phyloP scores from a whole-genome alignment of 768 basidiomycete species.

The Pluteus cervinus region DNA sequence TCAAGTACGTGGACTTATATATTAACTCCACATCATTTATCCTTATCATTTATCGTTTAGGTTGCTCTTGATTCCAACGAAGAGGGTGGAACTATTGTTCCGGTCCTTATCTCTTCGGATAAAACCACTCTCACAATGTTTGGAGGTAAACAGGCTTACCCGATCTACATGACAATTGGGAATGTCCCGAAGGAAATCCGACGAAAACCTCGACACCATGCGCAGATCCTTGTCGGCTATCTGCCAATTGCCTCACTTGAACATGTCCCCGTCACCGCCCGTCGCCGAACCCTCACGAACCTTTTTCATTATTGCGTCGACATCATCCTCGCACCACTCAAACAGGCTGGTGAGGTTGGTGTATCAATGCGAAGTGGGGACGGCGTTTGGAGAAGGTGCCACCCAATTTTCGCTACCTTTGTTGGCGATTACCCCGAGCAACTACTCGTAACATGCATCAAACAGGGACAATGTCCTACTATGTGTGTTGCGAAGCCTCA shows the following conservation, averaged over 20 bases:
- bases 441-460: no score
- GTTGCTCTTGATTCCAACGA: not conserved
- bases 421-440: no score
- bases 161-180: slow-evolving; percentile 37
- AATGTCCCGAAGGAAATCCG: slow-evolving; percentile 31
- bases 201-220: slow-evolving; percentile 21
- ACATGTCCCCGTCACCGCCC: slow-evolving; percentile 15
- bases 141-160: slow-evolving; percentile 32
- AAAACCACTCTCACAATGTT: slow-evolving; percentile 33
- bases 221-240: slow-evolving; percentile 26
- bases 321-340: no score
- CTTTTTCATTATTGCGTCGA: slow-evolving; percentile 31
- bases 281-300: slow-evolving; percentile 13
- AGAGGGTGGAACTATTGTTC: slow-evolving; percentile 20
- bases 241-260: slow-evolving; percentile 27
- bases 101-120: slow-evolving; percentile 36
- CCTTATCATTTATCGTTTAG: not conserved
- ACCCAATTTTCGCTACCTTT: no score
- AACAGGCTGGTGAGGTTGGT: no score
- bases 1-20: slow-evolving; percentile 17
- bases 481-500: no score
- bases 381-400: no score
- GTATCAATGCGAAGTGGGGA: no score
- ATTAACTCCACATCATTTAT: slow-evolving; percentile 1
- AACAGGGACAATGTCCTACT: no score